Evolutionary conservation across 1,284 basidiomycete genomes (phyloP).

Genomic region (Boletellus sp.): DNA sequence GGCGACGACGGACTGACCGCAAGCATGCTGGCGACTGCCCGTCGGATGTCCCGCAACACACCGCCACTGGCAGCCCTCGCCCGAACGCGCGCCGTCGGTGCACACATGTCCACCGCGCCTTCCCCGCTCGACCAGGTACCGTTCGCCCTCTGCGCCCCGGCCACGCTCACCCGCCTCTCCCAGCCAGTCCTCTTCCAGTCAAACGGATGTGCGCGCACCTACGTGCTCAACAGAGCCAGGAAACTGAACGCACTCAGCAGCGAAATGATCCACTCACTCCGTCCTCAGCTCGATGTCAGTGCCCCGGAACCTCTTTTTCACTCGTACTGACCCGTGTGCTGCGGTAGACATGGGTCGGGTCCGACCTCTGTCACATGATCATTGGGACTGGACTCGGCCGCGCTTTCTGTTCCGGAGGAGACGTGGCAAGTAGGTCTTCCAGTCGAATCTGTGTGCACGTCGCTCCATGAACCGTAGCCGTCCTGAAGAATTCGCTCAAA

Average conservation of each 20-base stretch:
- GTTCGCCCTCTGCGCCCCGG: slow-evolving; percentile 12
- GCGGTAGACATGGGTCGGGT: slow-evolving; percentile 74
- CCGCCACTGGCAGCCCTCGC: slow-evolving; percentile 35
- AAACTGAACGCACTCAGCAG: slow-evolving; percentile 88
- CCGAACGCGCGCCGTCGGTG: slow-evolving; percentile 53
- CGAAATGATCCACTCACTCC: slow-evolving; percentile 77
- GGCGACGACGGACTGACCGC: not conserved
- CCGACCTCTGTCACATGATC: slow-evolving; percentile 72
- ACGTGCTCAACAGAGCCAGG: slow-evolving; percentile 77
- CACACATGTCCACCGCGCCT: slow-evolving; percentile 49
- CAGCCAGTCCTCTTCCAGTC: slow-evolving; percentile 70
- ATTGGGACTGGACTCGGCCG: slow-evolving; percentile 76
- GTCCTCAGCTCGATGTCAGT: slow-evolving; percentile 70
- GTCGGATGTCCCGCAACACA: slow-evolving; percentile 31
- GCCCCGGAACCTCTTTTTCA: slow-evolving; percentile 1
- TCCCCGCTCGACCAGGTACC: slow-evolving; percentile 25
- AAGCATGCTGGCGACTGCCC: slow-evolving; percentile 33
- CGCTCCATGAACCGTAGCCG: slow-evolving; percentile 40
- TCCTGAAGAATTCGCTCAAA: slow-evolving; percentile 49
- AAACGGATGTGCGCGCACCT: slow-evolving; percentile 59
- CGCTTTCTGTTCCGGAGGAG: slow-evolving; percentile 94
- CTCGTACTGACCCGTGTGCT: slow-evolving; percentile 9
- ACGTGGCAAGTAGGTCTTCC: slow-evolving; percentile 72
- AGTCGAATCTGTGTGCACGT: slow-evolving; percentile 4
- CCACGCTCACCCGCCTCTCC: slow-evolving; percentile 28